A percentile compares a stretch with the other conserved stretches of the same genome.
These are phyloP conservation scores for Trypanosoma congolense DNA, from an alignment of 208 protist genomes.

Conservation along the genomic window DNA sequence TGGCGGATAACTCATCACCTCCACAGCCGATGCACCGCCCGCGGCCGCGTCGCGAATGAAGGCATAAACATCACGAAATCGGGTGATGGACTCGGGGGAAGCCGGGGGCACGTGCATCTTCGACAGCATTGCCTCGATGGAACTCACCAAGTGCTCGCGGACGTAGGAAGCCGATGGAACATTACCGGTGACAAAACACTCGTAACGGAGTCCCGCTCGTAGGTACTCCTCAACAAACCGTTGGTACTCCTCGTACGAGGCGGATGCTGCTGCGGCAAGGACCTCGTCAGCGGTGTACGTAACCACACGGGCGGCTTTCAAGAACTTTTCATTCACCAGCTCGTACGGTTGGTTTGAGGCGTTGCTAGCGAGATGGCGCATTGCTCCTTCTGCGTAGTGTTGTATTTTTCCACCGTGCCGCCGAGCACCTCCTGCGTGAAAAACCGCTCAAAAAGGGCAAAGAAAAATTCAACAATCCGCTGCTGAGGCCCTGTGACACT, in stretches of 20 bases:
- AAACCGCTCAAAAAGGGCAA: conserved; percentile 25
- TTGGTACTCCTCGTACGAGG: conserved; percentile 47
- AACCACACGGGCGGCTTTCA: conserved; percentile 22
- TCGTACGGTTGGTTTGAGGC: conserved; percentile 43
- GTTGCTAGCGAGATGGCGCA: conserved; percentile 28
- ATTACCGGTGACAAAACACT: conserved; percentile 66
- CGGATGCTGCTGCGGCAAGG: conserved; percentile 21
- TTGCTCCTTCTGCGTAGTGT: conserved; percentile 33
- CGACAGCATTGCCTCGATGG: conserved; percentile 30
- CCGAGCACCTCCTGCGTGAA: conserved; percentile 22
- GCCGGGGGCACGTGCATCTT: conserved; percentile 22
- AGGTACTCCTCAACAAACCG: conserved; percentile 51
- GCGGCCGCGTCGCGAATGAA: conserved; percentile 3
- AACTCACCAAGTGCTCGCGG: conserved; percentile 18
- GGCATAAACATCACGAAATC: conserved; percentile 49
- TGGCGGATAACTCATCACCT: conserved; percentile 39
- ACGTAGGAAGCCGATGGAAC: conserved; percentile 34
- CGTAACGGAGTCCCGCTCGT: conserved; percentile 38
- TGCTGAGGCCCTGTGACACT: conserved; percentile 52
- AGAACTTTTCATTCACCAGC: conserved; percentile 21
- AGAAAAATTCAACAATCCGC: conserved; percentile 43
- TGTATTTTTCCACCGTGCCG: conserved; percentile 37
- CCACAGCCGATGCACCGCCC: conserved; percentile 18
- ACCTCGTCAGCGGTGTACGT: conserved; percentile 56
- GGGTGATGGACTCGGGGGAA: conserved; percentile 25